phyloP scores from a whole-genome alignment of 1,284 basidiomycete genomes.

The Melampsora americana region DNA sequence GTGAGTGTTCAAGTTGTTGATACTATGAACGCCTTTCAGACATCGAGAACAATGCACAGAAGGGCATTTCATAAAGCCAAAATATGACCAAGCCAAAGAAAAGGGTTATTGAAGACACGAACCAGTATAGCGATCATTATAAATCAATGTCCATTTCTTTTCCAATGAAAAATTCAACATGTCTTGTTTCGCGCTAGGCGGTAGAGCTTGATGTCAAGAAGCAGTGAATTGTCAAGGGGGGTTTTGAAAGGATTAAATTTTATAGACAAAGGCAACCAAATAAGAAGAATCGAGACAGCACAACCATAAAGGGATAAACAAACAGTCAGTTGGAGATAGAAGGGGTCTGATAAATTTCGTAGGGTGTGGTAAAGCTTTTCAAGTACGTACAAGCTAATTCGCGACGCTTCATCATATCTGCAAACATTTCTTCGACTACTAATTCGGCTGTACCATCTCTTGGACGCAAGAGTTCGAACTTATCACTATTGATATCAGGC shows the following conservation, averaged over 20 bases:
- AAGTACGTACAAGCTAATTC: constrained; percentile 35
- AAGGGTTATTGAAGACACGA: background rate
- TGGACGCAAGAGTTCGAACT: constrained; percentile 26
- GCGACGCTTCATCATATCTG: constrained; percentile 39
- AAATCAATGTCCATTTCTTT: constrained; percentile 43
- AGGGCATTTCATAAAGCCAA: no score
- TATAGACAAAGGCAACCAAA: background rate
- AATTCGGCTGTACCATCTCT: constrained; percentile 19
- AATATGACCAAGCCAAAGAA: no score
- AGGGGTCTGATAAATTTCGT: no score
- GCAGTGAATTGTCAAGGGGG: background rate
- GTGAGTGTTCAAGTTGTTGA: no score
- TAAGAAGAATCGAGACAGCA: background rate
- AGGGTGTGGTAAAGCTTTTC: no score
- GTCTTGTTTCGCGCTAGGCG: constrained; percentile 29
- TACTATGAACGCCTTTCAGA: no score
- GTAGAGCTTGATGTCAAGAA: constrained; percentile 21
- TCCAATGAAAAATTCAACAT: constrained; percentile 43
- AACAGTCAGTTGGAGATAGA: no score
- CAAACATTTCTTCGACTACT: constrained; percentile 41
- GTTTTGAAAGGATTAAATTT: background rate
- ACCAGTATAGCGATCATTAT: constrained; percentile 40
- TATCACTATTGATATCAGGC: constrained; percentile 27
- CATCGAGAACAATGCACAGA: no score
- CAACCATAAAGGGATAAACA: background rate